Evolutionary conservation across 306 rosid species (phyloP).

Genomic region (Albizia julibrissin): DNA sequence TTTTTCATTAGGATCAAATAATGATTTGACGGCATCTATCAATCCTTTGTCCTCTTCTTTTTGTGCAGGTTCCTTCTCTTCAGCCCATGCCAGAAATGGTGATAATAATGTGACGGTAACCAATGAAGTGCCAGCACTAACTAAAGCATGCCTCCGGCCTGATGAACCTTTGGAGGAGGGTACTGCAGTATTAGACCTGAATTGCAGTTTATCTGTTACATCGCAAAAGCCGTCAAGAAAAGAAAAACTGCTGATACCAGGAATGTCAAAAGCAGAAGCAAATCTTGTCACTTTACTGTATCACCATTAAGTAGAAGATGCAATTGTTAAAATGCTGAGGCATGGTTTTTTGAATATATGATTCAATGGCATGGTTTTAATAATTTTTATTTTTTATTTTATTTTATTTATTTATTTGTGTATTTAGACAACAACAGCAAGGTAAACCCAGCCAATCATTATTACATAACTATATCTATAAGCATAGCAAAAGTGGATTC

Average conservation of each 20-base stretch:
- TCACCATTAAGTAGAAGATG: neutral
- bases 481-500: neutral
- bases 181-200: constrained; percentile 47
- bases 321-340: neutral
- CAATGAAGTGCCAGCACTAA: constrained; percentile 41
- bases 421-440: neutral
- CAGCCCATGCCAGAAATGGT: constrained; percentile 54
- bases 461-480: neutral
- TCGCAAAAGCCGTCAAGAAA: constrained; percentile 52
- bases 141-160: constrained; percentile 55
- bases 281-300: constrained; percentile 7
- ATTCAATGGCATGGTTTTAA: neutral
- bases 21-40: constrained; percentile 61
- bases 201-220: constrained; percentile 58
- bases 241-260: constrained; percentile 6
- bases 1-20: constrained; percentile 71
- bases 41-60: constrained; percentile 62
- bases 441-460: neutral
- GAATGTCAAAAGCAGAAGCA: neutral
- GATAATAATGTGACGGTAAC: constrained; percentile 44
- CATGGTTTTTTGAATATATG: neutral
- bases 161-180: constrained; percentile 44
- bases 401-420: neutral
- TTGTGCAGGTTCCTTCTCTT: constrained; percentile 45
- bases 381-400: too few species aligned